A percentile compares a stretch with the other conserved stretches of the same genome.
phyloP scores from a whole-genome alignment of 1,284 basidiomycete species.

The Boletus smithii region DNA sequence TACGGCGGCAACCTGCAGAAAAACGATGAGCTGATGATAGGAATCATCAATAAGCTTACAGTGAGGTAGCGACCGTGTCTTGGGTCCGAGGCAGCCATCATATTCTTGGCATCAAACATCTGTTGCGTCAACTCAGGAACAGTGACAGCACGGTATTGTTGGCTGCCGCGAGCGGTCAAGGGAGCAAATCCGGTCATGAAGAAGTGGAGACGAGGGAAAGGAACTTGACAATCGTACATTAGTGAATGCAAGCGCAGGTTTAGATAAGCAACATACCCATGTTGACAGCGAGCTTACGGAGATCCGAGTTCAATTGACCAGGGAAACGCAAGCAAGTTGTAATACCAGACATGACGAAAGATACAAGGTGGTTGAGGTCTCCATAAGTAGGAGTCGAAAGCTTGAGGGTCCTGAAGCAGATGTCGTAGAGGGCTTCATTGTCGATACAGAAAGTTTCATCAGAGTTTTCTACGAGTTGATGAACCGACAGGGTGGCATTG shows the following conservation, averaged over 20 bases:
- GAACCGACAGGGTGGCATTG: conserved; percentile 92
- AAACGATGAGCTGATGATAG: not conserved
- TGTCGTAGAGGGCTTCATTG: conserved; percentile 98
- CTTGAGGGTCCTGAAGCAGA: conserved; percentile 96
- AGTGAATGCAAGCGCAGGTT: not conserved
- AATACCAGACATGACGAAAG: conserved; percentile 97
- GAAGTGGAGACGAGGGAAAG: conserved; percentile 99
- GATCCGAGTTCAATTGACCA: conserved; percentile 97
- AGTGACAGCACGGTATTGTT: conserved; percentile 92
- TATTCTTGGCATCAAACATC: conserved; percentile 99
- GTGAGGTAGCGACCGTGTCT: conserved; percentile 94
- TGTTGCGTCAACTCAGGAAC: conserved; percentile 96
- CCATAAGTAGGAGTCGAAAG: conserved; percentile 92
- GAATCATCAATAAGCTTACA: conserved; percentile 39
- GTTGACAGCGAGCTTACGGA: conserved; percentile 97
- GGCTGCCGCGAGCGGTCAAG: conserved; percentile 88
- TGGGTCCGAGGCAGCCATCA: conserved; percentile 97
- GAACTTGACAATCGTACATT: conserved; percentile 49
- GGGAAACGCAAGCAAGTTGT: conserved; percentile 97
- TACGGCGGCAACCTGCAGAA: conserved; percentile 80
- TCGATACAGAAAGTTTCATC: conserved; percentile 97
- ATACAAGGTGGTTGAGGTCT: conserved; percentile 96
- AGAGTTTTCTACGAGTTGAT: conserved; percentile 95
- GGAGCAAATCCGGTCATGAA: conserved; percentile 99
- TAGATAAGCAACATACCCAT: conserved; percentile 65